A percentile compares a stretch with the other conserved stretches of the same genome.
phyloP scores from a whole-genome alignment of 441 rosid species.

The Brassica hybrid region DNA sequence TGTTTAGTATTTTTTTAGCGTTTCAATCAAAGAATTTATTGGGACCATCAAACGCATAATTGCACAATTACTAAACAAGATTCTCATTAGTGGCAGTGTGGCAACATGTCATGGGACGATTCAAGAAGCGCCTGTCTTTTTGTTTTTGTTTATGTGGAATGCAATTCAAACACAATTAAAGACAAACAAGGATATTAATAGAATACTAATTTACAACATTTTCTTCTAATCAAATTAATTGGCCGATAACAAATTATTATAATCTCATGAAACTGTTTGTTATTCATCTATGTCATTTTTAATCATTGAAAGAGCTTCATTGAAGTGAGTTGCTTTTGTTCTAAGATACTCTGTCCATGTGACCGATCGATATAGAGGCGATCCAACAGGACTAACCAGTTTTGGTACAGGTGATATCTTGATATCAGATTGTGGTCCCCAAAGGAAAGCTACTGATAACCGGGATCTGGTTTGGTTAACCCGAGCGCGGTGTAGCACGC shows the following conservation, averaged over 20 bases:
- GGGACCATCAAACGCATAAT: constrained; percentile 37
- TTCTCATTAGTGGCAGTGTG: constrained; percentile 29
- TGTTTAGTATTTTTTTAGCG: constrained; percentile 8
- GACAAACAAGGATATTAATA: constrained; percentile 9
- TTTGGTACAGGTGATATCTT: constrained; percentile 52
- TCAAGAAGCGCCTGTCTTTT: constrained; percentile 10
- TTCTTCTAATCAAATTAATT: constrained; percentile 29
- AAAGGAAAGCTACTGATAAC: constrained; percentile 56
- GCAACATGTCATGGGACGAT: constrained; percentile 30
- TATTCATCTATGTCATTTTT: constrained; percentile 33
- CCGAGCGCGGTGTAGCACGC: constrained; percentile 57
- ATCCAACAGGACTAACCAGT: constrained; percentile 47
- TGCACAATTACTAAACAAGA: constrained; percentile 16
- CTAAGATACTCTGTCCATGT: constrained; percentile 69
- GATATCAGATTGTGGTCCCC: constrained; percentile 58
- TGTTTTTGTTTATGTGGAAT: no score
- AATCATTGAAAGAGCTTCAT: constrained; percentile 47
- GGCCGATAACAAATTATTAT: constrained; percentile 5
- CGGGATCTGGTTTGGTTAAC: constrained; percentile 56
- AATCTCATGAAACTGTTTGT: not conserved
- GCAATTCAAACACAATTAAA: not conserved
- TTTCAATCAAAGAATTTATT: constrained; percentile 38
- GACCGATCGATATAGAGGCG: constrained; percentile 52
- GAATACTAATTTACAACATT: constrained; percentile 2
- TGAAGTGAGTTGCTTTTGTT: constrained; percentile 55